Conservation (phyloP, 148 eudicot genomes). For the Bassia scoparia region DNA sequence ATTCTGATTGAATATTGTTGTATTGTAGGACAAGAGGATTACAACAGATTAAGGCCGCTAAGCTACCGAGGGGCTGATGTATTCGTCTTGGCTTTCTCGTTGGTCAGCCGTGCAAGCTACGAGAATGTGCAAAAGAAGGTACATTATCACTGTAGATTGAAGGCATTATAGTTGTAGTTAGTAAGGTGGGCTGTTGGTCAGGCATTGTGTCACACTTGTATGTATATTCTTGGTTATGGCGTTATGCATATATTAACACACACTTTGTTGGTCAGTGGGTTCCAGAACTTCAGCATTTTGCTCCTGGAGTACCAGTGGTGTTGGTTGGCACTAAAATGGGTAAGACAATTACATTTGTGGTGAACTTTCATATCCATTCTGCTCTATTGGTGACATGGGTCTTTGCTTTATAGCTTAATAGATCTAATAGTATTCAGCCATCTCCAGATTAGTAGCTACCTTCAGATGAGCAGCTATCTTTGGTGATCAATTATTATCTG, state of each 20-base stretch:
- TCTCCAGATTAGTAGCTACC: not conserved
- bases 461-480: not conserved
- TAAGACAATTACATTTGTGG: conserved; percentile 27
- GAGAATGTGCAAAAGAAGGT: conserved; percentile 94
- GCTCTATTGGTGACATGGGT: not conserved
- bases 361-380: conserved; percentile 7
- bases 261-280: conserved; percentile 73
- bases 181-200: not conserved
- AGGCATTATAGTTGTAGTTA: conserved; percentile 6
- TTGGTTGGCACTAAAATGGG: conserved; percentile 96
- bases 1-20: conserved; percentile 4
- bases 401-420: conserved; percentile 5
- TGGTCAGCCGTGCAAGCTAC: conserved; percentile 97
- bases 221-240: not conserved
- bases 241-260: conserved; percentile 25
- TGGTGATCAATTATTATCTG: not conserved
- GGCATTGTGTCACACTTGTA: not conserved
- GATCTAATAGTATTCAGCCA: not conserved
- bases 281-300: conserved; percentile 97
- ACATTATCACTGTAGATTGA: conserved; percentile 13
- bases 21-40: conserved; percentile 86
- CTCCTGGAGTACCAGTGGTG: conserved; percentile 91
- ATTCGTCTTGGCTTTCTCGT: conserved; percentile 88
- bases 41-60: conserved; percentile 86
- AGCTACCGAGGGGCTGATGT: conserved; percentile 97